A percentile compares a stretch with the other conserved stretches of the same genome.
Conservation (phyloP, 495 filamentous ascomycete genomes). For the Clavariopsis aquatica region DNA sequence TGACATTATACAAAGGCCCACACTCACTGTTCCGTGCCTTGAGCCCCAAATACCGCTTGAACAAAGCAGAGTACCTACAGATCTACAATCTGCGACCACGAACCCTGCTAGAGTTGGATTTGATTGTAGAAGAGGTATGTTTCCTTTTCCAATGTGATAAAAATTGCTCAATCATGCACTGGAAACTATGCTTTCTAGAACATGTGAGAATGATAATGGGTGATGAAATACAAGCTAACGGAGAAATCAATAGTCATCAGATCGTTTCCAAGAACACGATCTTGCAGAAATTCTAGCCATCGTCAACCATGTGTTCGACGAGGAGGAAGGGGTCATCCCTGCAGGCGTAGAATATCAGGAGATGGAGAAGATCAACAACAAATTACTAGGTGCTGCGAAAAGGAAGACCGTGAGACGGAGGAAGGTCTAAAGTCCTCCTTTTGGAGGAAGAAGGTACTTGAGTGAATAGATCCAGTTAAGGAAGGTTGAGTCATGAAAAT, state of each 20-base stretch:
- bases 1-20: conserved; percentile 29
- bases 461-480: no score
- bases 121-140: conserved; percentile 34
- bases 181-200: no score
- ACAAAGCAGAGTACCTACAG: conserved; percentile 34
- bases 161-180: no score
- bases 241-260: conserved; percentile 1
- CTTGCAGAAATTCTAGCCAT: conserved; percentile 14
- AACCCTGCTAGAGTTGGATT: conserved; percentile 9
- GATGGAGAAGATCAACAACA: conserved; percentile 23
- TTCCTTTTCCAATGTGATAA: no score
- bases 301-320: conserved; percentile 10
- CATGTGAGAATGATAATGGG: no score
- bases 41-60: conserved; percentile 27
- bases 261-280: conserved; percentile 12
- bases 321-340: conserved; percentile 14
- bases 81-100: conserved; percentile 31
- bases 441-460: not conserved
- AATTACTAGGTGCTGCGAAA: conserved; percentile 16
- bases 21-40: conserved; percentile 27
- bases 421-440: not conserved
- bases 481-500: no score
- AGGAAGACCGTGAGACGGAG: conserved; percentile 3
- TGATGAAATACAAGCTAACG: no score
- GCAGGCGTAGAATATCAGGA: conserved; percentile 19